A percentile compares a stretch with the other conserved stretches of the same genome.
These are phyloP conservation scores for Tolypocladium guangdongense DNA, from an alignment of 2,329 filamentous ascomycete species.

Conservation along the genomic window DNA sequence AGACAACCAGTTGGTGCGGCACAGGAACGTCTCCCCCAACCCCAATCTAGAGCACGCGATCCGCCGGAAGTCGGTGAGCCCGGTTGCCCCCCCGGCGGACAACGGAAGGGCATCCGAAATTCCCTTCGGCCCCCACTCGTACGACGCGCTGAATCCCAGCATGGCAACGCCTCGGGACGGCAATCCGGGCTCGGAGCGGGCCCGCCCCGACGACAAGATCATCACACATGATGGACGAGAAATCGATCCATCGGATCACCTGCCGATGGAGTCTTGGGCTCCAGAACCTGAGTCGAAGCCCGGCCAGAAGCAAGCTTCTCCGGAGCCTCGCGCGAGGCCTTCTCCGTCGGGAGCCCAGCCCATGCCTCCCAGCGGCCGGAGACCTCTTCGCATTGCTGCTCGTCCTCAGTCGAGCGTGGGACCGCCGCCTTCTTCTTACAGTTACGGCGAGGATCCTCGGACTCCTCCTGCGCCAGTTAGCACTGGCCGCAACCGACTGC, in stretches of 20 bases:
- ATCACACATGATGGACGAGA: conserved; percentile 66
- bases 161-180: conserved; percentile 25
- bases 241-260: conserved; percentile 70
- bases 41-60: conserved; percentile 41
- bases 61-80: conserved; percentile 64
- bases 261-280: conserved; percentile 68
- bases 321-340: conserved; percentile 28
- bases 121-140: conserved; percentile 67
- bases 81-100: conserved; percentile 44
- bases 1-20: conserved; percentile 13
- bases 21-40: conserved; percentile 27
- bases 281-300: conserved; percentile 55
- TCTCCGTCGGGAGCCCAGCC: conserved; percentile 42
- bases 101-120: conserved; percentile 46
- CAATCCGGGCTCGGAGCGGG: conserved; percentile 21
- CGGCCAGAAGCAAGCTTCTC: conserved; percentile 12
- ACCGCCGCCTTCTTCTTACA: conserved; percentile 18
- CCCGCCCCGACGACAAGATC: conserved; percentile 55
- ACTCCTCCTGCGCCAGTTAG: conserved; percentile 20
- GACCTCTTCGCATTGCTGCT: conserved; percentile 37
- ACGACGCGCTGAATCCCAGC: conserved; percentile 59
- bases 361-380: conserved; percentile 37
- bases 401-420: conserved; percentile 38
- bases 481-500: conserved; percentile 46
- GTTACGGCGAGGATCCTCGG: conserved; percentile 19